Evolutionary conservation across 1,284 basidiomycete genomes (phyloP).

Genomic region (Trametes versicolor): DNA sequence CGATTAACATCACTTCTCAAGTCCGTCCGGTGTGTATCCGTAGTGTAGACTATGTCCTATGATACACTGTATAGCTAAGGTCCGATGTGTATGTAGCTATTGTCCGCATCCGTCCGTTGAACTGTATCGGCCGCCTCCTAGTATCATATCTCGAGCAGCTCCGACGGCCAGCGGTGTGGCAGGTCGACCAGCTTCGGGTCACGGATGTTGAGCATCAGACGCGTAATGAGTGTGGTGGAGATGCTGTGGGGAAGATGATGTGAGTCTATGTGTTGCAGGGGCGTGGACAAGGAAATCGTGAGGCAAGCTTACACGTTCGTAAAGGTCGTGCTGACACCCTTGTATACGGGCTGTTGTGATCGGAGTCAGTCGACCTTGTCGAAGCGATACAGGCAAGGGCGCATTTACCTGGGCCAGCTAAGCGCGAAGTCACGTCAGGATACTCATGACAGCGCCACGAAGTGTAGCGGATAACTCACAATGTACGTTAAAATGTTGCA

Average conservation of each 20-base stretch:
- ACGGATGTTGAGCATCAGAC: slow-evolving; percentile 32
- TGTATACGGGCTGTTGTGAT: slow-evolving; percentile 19
- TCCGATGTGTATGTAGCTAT: background rate
- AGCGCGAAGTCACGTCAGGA: too few relatives aligned
- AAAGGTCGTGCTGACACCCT: slow-evolving; percentile 26
- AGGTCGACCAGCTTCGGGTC: slow-evolving; percentile 27
- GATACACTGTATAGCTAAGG: background rate
- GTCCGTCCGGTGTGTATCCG: too few relatives aligned
- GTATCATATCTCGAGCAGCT: slow-evolving; percentile 4
- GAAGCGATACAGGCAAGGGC: too few relatives aligned
- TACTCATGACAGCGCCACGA: background rate
- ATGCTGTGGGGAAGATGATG: slow-evolving; percentile 12
- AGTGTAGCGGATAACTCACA: background rate
- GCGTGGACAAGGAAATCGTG: background rate
- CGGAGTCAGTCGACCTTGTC: background rate
- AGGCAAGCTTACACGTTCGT: slow-evolving; percentile 24
- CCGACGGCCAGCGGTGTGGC: slow-evolving; percentile 24
- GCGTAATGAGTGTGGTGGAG: slow-evolving; percentile 26
- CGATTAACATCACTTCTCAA: too few relatives aligned
- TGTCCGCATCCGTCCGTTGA: background rate
- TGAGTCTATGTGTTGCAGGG: background rate
- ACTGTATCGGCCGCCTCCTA: background rate
- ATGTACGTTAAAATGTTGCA: slow-evolving; percentile 18
- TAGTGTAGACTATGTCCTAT: background rate
- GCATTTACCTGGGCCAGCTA: slow-evolving; percentile 20